These are phyloP conservation scores for Thraustochytrium striatum DNA, from an alignment of 352 stramenopile genomes.

Conservation along the genomic window DNA sequence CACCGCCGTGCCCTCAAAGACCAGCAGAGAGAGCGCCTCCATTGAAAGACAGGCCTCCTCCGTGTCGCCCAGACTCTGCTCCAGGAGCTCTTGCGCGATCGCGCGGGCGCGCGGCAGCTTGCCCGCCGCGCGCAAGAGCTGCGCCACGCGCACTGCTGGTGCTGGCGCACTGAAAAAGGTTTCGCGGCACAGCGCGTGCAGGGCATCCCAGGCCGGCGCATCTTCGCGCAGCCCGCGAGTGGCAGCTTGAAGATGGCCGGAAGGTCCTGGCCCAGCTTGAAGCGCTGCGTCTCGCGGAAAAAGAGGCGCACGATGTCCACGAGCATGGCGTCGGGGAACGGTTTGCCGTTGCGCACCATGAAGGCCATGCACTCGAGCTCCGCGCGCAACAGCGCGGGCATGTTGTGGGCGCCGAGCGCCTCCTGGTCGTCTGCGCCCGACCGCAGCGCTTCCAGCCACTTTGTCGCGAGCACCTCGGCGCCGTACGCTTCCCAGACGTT, in stretches of 20 bases:
- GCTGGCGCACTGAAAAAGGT: neutral
- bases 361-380: constrained; percentile 14
- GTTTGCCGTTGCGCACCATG: neutral
- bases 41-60: no score
- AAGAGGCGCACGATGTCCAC: neutral
- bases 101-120: no score
- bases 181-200: neutral
- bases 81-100: no score
- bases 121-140: no score
- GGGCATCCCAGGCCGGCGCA: neutral
- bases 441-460: constrained; percentile 23
- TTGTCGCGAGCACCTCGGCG: neutral
- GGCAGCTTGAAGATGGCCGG: neutral
- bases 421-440: neutral
- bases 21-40: no score
- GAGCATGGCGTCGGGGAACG: neutral
- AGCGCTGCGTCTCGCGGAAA: constrained; percentile 9
- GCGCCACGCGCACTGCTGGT: neutral
- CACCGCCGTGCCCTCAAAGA: neutral
- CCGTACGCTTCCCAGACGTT: neutral
- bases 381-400: constrained; percentile 12
- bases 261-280: neutral
- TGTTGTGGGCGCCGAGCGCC: constrained; percentile 22
- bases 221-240: neutral
- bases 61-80: no score